A percentile compares a stretch with the other conserved stretches of the same genome.
phyloP scores from a whole-genome alignment of 768 basidiomycete species.

The Brasilioporus rufonigricans region DNA sequence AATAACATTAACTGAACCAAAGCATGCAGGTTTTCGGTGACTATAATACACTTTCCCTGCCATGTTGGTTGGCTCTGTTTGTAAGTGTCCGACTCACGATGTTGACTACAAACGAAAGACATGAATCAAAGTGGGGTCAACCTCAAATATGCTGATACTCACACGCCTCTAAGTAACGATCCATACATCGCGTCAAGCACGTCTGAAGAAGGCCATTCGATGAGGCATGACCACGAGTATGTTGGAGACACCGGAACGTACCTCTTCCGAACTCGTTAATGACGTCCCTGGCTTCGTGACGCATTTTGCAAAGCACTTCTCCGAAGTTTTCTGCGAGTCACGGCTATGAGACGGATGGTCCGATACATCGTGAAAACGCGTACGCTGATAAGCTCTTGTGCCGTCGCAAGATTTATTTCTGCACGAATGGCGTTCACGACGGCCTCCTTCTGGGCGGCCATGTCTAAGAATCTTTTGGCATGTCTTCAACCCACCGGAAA shows the following conservation, averaged over 20 bases:
- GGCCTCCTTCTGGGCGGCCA: slow-evolving; percentile 38
- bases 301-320: slow-evolving; percentile 77
- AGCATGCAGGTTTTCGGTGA: neutral
- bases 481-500: neutral
- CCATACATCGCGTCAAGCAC: slow-evolving; percentile 72
- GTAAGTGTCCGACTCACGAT: slow-evolving; percentile 72
- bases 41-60: slow-evolving; percentile 20
- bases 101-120: slow-evolving; percentile 52
- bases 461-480: slow-evolving; percentile 24
- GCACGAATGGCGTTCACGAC: slow-evolving; percentile 62
- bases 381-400: slow-evolving; percentile 81
- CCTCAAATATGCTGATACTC: slow-evolving; percentile 31
- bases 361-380: neutral
- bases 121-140: neutral
- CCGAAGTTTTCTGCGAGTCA: slow-evolving; percentile 63
- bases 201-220: slow-evolving; percentile 41
- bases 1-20: neutral
- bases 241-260: slow-evolving; percentile 23
- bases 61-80: slow-evolving; percentile 41
- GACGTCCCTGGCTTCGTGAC: slow-evolving; percentile 72
- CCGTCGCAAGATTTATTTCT: slow-evolving; percentile 72
- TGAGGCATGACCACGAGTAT: neutral
- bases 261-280: slow-evolving; percentile 72
- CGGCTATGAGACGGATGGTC: neutral
- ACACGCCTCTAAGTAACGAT: slow-evolving; percentile 87